phyloP scores from a whole-genome alignment of 106 monocot genomes.

The Xerophyta viscosa region DNA sequence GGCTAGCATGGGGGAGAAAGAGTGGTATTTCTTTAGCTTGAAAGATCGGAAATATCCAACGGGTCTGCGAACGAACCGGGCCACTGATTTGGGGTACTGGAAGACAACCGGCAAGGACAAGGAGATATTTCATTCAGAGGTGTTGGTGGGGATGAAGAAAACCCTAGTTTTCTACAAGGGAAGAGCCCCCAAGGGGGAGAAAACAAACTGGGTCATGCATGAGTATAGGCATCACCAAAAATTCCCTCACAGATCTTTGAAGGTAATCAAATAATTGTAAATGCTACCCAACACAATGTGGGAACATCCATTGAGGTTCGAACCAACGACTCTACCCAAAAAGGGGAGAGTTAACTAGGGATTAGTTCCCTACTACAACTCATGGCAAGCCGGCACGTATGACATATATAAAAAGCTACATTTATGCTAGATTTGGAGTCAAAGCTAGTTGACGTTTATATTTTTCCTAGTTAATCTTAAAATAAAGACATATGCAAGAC shows the following conservation, averaged over 20 bases:
- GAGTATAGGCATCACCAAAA: constrained; percentile 54
- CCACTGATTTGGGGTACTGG: constrained; percentile 64
- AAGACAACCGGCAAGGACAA: constrained; percentile 83
- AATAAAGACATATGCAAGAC: too few relatives aligned
- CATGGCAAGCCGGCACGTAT: too few relatives aligned
- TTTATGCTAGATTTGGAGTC: too few relatives aligned
- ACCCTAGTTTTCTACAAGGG: constrained; percentile 84
- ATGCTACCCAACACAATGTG: too few relatives aligned
- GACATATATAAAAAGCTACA: too few relatives aligned
- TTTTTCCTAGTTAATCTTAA: too few relatives aligned
- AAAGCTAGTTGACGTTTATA: too few relatives aligned
- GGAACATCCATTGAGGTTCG: constrained; percentile 2
- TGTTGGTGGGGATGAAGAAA: constrained; percentile 72
- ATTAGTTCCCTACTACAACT: background rate
- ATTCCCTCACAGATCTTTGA: constrained; percentile 37
- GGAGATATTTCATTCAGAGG: constrained; percentile 56
- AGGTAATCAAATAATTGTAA: constrained; percentile 36
- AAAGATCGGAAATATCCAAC: constrained; percentile 73
- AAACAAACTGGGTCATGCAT: constrained; percentile 86
- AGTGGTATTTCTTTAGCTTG: constrained; percentile 85
- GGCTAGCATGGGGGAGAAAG: constrained; percentile 71
- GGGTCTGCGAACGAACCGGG: constrained; percentile 61
- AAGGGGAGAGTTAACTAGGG: too few relatives aligned
- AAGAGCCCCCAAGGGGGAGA: constrained; percentile 74
- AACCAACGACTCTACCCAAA: too few relatives aligned